Evolutionary conservation across 257 asterid genomes (phyloP), one percentile per base, ranked within the genome.

Genomic region (Ehretia macrophylla): DNA sequence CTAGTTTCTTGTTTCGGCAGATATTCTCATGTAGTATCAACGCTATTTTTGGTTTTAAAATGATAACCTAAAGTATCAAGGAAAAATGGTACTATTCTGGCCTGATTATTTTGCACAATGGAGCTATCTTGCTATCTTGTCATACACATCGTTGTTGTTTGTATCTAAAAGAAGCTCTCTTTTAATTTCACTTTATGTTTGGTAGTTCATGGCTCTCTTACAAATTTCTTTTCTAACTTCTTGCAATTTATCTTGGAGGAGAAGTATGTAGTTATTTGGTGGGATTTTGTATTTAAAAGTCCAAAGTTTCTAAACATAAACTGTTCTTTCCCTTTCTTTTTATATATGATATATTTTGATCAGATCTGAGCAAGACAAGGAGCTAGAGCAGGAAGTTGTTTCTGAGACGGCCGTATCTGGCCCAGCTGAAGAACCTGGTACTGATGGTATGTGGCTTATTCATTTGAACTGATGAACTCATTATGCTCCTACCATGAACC

Each of bases 351-450:
- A n/a, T n/a, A n/a, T n/a, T 22, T 60, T 55, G 61, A 32, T 68
- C 71, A 93, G 99, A 79, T 87, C 99, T 61, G 97, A 93, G 85
- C 99, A 93, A 78, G 99, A 93, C 90, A 93, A 86, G 71, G 97
- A 89, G 76, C 97, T 86, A 3, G 99, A 89, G 71, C 87, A 74
- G 49, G 97, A 83, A 75, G 82, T 79, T 68, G 82, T 75, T 59
- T 58, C 94, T 27, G 88, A 77, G 77, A 75, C 63, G 19, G 84
- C 62, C 67, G 79, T 72, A 67, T 71, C 95, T 68, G 90, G 88
- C 32, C 83, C 95, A 59, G 61, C 86, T 55, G 97, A 86, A 75
- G 99, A 85, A 76, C 65, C 72, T 64, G 74, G 71, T 63, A 78
- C 74, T 62, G 99, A 87, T 45, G 69, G 97, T 93, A 80, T 72